Conservation (phyloP, 2,329 filamentous ascomycete species). For the Neocucurbitaria cava region DNA sequence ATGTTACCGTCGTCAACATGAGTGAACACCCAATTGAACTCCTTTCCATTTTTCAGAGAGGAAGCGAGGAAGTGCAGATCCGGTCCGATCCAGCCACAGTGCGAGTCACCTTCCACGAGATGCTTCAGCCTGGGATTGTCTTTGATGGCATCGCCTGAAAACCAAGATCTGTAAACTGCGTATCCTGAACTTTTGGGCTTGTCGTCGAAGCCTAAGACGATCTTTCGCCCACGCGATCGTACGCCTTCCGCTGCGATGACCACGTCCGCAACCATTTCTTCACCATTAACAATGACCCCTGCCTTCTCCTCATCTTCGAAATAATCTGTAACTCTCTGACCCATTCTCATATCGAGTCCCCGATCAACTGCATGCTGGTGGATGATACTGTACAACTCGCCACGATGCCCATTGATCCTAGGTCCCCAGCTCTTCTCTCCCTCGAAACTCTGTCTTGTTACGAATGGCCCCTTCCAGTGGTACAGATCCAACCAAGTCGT, state of each 20-base stretch:
- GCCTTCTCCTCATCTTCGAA: slow-evolving; percentile 61
- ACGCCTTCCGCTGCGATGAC: slow-evolving; percentile 62
- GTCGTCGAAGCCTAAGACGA: slow-evolving; percentile 61
- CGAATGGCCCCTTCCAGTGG: slow-evolving; percentile 67
- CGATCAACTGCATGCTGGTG: slow-evolving; percentile 63
- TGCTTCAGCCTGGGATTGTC: slow-evolving; percentile 36
- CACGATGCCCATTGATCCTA: slow-evolving; percentile 66
- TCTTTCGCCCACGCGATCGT: slow-evolving; percentile 58
- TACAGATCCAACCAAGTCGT: slow-evolving; percentile 65
- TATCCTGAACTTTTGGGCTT: slow-evolving; percentile 62
- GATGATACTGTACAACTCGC: slow-evolving; percentile 65
- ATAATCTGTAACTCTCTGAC: slow-evolving; percentile 60
- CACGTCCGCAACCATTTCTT: slow-evolving; percentile 55
- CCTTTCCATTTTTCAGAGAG: slow-evolving; percentile 42
- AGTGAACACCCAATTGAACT: slow-evolving; percentile 48
- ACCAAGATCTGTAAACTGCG: slow-evolving; percentile 60
- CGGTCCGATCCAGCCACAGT: slow-evolving; percentile 42
- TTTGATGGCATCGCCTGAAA: slow-evolving; percentile 33
- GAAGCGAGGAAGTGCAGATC: slow-evolving; percentile 48
- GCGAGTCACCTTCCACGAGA: slow-evolving; percentile 44
- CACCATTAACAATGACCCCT: slow-evolving; percentile 59
- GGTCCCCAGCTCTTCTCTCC: slow-evolving; percentile 53
- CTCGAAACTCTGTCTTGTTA: slow-evolving; percentile 61
- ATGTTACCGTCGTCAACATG: slow-evolving; percentile 49
- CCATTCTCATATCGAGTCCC: slow-evolving; percentile 62